Evolutionary conservation across 306 rosid species (phyloP).

Genomic region (cucumber (Cucumis sativus)): Cucumber_9930_V3 NC_026657.2:40388501-40389000

Average conservation of each 20-base stretch:
- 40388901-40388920: slow-evolving; percentile 22
- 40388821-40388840: slow-evolving; percentile 64
- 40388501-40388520: too few relatives aligned
- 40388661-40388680: too few relatives aligned
- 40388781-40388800: slow-evolving; percentile 64
- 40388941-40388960: background rate
- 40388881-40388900: slow-evolving; percentile 16
- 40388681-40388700: too few relatives aligned
- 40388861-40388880: slow-evolving; percentile 40
- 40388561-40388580: too few relatives aligned
- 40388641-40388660: too few relatives aligned
- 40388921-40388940: slow-evolving; percentile 26
- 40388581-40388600: background rate
- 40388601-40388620: too few relatives aligned
- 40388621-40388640: too few relatives aligned
- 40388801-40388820: slow-evolving; percentile 70
- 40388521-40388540: too few relatives aligned
- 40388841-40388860: slow-evolving; percentile 36
- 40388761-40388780: slow-evolving; percentile 24
- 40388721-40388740: too few relatives aligned
- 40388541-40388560: too few relatives aligned
- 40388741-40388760: background rate
- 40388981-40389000: background rate
- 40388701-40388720: too few relatives aligned
- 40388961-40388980: background rate